A percentile compares a stretch with the other conserved stretches of the same genome.
Evolutionary conservation across 1,139 yeast species (phyloP).

Genomic region (Saccharomycopsis phalli): DNA sequence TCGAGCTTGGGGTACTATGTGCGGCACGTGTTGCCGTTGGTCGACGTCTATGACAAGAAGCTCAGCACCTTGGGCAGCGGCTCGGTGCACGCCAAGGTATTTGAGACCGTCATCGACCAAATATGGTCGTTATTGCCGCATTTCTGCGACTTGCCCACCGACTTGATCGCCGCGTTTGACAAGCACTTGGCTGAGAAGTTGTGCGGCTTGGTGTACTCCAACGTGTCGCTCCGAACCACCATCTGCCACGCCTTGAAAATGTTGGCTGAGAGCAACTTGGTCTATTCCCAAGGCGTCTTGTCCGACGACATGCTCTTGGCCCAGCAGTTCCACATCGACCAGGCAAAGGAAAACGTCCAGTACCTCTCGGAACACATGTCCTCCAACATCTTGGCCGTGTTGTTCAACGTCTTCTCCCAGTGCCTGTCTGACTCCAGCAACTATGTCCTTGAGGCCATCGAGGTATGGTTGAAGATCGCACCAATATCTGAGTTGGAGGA

Average conservation of each 20-base stretch:
- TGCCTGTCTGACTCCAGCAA: conserved; percentile 80
- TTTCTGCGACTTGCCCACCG: conserved; percentile 81
- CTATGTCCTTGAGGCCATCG: conserved; percentile 77
- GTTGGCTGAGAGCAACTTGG: conserved; percentile 68
- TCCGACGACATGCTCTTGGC: conserved; percentile 50
- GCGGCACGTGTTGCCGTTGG: conserved; percentile 56
- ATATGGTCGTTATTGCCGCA: conserved; percentile 87
- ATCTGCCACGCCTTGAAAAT: conserved; percentile 76
- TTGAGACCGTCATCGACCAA: conserved; percentile 79
- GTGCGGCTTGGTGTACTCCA: conserved; percentile 65
- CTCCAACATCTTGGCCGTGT: conserved; percentile 69
- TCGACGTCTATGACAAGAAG: conserved; percentile 44
- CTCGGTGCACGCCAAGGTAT: conserved; percentile 64
- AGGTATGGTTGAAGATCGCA: conserved; percentile 68
- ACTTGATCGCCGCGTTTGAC: conserved; percentile 53
- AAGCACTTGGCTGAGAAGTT: conserved; percentile 71
- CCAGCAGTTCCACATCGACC: conserved; percentile 49
- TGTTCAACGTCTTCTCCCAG: conserved; percentile 85
- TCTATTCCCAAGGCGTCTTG: conserved; percentile 51
- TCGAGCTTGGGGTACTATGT: conserved; percentile 62
- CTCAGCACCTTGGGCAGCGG: conserved; percentile 32
- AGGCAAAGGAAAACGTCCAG: conserved; percentile 49
- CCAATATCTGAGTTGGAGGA: conserved; percentile 54
- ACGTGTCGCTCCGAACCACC: conserved; percentile 64
- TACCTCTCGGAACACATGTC: conserved; percentile 56